Base-by-base conservation (phyloP, 805 yeast genomes). In the Candida jianshihensis region DNA sequence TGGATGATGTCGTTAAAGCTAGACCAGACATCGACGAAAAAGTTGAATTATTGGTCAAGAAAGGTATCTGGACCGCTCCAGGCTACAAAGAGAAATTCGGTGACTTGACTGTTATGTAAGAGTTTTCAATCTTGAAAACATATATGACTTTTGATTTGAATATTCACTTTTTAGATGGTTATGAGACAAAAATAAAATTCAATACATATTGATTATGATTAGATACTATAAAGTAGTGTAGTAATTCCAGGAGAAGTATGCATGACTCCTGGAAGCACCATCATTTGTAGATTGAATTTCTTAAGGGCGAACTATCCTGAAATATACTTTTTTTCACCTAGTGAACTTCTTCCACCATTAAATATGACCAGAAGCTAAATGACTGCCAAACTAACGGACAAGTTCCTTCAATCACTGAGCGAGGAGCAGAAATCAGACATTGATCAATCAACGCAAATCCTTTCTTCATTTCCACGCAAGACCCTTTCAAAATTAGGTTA, bases 51-150 rank as follows among this genome's bases (percentile, higher is more conserved):
- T 81, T 90, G 92, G 88, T 92, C 56, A 78, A 81, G 76, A 81
- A 89, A 75, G 96, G 96, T 68, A 84, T 84, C 73, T 89, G 96
- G 94, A 86, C 85, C 60, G 95, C 89, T 53, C 97, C 97, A 56
- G 96, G 96, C 56, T 92, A 92, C 81, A 81, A 84, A 70, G 97
- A 92, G 70, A 92, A 89, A 80, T 92, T 92, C 66, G 97, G 97
- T 67, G 86, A 84, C 64, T 78, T 90, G 69, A 87, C 90, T 57
- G 87, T 88, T 64, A 92, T 90, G 97, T 68, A 52, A 43, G 17
- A 15, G 13, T n/a, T n/a, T 18, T 12, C 16, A 17, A 22, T 8
- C 28, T 29, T 21, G 25, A 26, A 19, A 27, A 30, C 14, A 22
- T 24, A 26, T 30, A 13, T 21, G 11, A 9, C 18, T 26, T 26